These are phyloP conservation scores for Fusarium nematophilum DNA, from an alignment of 2,329 filamentous ascomycete species.

Conservation along the genomic window DNA sequence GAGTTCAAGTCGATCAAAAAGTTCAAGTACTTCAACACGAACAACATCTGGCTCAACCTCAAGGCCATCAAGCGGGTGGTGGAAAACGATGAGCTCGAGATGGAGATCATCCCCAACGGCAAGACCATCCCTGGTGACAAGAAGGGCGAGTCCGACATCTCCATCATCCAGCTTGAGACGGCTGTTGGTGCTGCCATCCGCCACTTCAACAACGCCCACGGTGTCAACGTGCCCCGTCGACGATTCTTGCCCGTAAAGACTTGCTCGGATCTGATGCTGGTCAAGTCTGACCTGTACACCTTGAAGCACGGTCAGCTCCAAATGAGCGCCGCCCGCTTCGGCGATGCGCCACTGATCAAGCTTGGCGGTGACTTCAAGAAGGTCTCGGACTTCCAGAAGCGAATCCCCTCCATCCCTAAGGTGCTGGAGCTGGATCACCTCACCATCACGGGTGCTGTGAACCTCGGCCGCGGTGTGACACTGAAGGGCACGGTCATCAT, in stretches of 20 bases:
- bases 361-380: constrained; percentile 99
- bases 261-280: constrained; percentile 98
- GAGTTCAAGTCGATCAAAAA: constrained; percentile 99
- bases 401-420: constrained; percentile 88
- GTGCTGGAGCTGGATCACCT: constrained; percentile 94
- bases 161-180: constrained; percentile 97
- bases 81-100: constrained; percentile 96
- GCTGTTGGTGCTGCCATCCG: constrained; percentile 98
- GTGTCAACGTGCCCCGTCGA: constrained; percentile 96
- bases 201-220: constrained; percentile 98
- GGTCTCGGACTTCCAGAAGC: constrained; percentile 95
- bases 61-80: constrained; percentile 98
- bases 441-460: constrained; percentile 97
- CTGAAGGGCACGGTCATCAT: constrained; percentile 99
- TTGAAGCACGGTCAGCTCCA: constrained; percentile 98
- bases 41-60: constrained; percentile 99
- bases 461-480: constrained; percentile 93
- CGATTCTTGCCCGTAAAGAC: constrained; percentile 99
- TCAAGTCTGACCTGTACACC: constrained; percentile 99
- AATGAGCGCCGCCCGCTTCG: constrained; percentile 96
- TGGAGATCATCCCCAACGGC: constrained; percentile 99
- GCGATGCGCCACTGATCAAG: constrained; percentile 97
- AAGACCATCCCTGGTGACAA: constrained; percentile 99
- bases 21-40: constrained; percentile 99
- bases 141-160: constrained; percentile 99